These are phyloP conservation scores for Beauveria scarabaeidicola DNA, from an alignment of 2,329 filamentous ascomycete genomes.

Conservation along the genomic window DNA sequence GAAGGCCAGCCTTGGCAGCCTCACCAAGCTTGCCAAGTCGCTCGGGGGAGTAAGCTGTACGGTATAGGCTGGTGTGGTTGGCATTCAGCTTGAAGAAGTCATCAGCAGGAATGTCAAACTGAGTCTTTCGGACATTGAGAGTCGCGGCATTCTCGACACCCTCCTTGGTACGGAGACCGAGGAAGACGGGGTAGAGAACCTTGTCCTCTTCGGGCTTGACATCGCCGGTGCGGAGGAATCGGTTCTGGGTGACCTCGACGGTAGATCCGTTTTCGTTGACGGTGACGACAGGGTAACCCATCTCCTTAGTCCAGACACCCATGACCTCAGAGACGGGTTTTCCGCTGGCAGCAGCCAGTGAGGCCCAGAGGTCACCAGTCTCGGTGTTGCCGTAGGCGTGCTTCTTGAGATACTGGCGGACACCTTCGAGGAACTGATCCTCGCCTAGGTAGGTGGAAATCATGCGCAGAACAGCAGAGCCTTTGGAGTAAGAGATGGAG, in stretches of 20 bases:
- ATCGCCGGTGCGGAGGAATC: slow-evolving; percentile 86
- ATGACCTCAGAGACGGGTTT: slow-evolving; percentile 87
- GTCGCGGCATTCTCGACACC: slow-evolving; percentile 55
- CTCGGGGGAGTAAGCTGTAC: slow-evolving; percentile 77
- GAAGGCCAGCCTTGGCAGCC: slow-evolving; percentile 61
- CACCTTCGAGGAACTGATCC: slow-evolving; percentile 84
- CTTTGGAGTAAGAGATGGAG: slow-evolving; percentile 94
- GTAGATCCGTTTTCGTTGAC: slow-evolving; percentile 63
- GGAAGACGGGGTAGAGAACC: slow-evolving; percentile 80
- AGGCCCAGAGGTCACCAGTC: slow-evolving; percentile 84
- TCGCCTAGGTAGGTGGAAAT: slow-evolving; percentile 93
- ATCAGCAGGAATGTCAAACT: slow-evolving; percentile 66
- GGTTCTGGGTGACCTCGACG: slow-evolving; percentile 87
- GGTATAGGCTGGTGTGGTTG: slow-evolving; percentile 86
- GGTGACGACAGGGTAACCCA: slow-evolving; percentile 84
- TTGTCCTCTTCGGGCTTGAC: slow-evolving; percentile 89
- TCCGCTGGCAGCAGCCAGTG: slow-evolving; percentile 78
- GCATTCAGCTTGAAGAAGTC: slow-evolving; percentile 98
- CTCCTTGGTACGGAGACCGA: slow-evolving; percentile 76
- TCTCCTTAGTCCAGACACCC: slow-evolving; percentile 94
- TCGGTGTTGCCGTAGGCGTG: slow-evolving; percentile 94
- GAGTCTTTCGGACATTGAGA: slow-evolving; percentile 51
- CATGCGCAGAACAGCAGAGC: slow-evolving; percentile 92
- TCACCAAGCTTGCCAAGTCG: slow-evolving; percentile 80
- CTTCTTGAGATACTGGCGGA: slow-evolving; percentile 85